Conservation (phyloP, 1,284 basidiomycete genomes). For the Heterobasidion occidentale region DNA sequence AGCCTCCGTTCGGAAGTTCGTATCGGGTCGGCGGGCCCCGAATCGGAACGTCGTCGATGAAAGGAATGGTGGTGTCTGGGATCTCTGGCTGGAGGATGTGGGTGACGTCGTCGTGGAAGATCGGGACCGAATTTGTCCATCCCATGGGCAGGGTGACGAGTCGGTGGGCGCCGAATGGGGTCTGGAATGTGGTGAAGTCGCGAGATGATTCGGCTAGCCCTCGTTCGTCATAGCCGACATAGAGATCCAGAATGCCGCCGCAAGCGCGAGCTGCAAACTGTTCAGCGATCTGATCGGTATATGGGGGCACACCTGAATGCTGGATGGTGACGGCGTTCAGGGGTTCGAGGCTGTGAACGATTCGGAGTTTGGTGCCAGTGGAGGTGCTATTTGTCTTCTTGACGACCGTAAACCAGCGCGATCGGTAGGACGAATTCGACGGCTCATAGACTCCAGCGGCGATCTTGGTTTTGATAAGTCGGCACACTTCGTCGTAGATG, state of each 20-base stretch:
- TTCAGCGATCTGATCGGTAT: background rate
- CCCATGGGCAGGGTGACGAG: slow-evolving; percentile 26
- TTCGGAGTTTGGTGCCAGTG: background rate
- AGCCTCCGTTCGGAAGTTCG: slow-evolving; percentile 10
- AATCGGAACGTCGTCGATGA: slow-evolving; percentile 21
- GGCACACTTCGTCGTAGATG: background rate
- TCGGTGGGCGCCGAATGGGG: slow-evolving; percentile 10
- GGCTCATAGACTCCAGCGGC: background rate
- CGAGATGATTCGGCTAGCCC: background rate
- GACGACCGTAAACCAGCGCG: background rate
- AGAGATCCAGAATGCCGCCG: background rate
- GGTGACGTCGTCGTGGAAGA: slow-evolving; percentile 25
- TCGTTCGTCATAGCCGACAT: background rate
- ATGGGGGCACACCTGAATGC: background rate
- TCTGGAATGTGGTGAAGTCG: background rate
- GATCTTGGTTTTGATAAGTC: background rate
- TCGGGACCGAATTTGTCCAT: slow-evolving; percentile 27
- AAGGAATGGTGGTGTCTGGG: slow-evolving; percentile 22
- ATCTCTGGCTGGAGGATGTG: slow-evolving; percentile 26
- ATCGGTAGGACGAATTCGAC: background rate
- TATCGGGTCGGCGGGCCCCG: slow-evolving; percentile 15
- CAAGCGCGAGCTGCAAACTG: background rate
- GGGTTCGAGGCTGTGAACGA: background rate
- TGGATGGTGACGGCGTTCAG: background rate
- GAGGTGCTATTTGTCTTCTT: background rate